Evolutionary conservation across 176 grass and related monocot genomes (phyloP).

Genomic region (Echinochloa phyllopogon): DNA sequence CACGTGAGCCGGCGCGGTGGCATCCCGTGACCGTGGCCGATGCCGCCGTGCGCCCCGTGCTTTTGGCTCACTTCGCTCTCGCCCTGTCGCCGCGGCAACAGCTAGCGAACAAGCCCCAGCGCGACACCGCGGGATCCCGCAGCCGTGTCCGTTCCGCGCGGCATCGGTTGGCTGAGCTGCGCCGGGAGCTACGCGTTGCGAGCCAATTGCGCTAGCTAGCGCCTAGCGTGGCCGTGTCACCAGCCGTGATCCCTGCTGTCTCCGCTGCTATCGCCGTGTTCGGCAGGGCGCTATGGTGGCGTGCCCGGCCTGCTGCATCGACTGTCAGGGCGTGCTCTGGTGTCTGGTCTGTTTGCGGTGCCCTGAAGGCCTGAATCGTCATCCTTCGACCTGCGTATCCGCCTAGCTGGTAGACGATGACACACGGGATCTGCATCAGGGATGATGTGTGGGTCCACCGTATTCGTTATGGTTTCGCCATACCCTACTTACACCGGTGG

Average conservation of each 20-base stretch:
- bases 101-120: conserved; percentile 42
- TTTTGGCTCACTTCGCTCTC: no score
- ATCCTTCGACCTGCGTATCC: background rate
- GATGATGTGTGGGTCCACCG: background rate
- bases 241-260: conserved; percentile 9
- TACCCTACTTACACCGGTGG: background rate
- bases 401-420: background rate
- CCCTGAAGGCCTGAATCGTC: background rate
- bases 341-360: background rate
- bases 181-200: background rate
- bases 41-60: conserved; percentile 5
- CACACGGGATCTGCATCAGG: conserved; percentile 14
- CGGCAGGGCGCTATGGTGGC: background rate
- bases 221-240: background rate
- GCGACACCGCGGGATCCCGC: conserved; percentile 8
- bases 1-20: conserved; percentile 40
- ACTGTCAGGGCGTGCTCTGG: background rate
- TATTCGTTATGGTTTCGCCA: background rate
- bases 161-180: background rate
- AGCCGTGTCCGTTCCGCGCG: conserved; percentile 1
- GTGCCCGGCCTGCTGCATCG: background rate
- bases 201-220: background rate
- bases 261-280: background rate
- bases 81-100: background rate
- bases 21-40: conserved; percentile 34